phyloP scores from a whole-genome alignment of 805 yeast genomes.

The Zygosaccharomyces bailii region DNA sequence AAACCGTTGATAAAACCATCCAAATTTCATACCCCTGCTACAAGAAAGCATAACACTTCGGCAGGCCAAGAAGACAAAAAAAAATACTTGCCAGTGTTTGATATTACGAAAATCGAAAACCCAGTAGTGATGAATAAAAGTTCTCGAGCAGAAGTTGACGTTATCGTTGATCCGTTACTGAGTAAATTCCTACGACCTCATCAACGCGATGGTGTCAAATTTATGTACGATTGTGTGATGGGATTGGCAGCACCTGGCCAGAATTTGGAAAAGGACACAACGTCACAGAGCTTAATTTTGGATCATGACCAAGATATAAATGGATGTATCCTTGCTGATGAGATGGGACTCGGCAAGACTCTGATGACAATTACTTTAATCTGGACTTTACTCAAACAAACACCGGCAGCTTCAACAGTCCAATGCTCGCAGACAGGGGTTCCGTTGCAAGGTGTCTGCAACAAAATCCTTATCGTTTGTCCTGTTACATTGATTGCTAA shows the following conservation, averaged over 20 bases:
- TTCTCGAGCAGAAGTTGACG: slow-evolving; percentile 38
- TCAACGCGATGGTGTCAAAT: slow-evolving; percentile 79
- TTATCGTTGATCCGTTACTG: slow-evolving; percentile 59
- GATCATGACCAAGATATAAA: slow-evolving; percentile 31
- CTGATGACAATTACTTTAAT: slow-evolving; percentile 77
- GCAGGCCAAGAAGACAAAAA: slow-evolving; percentile 12
- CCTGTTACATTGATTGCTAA: slow-evolving; percentile 87
- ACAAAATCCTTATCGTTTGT: slow-evolving; percentile 74
- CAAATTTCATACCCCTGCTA: slow-evolving; percentile 15
- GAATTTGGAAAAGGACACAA: not conserved
- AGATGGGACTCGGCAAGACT: slow-evolving; percentile 95
- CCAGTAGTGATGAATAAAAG: slow-evolving; percentile 44
- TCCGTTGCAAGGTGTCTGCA: slow-evolving; percentile 37
- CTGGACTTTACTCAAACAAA: slow-evolving; percentile 77
- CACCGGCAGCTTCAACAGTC: slow-evolving; percentile 43
- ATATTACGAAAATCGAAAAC: slow-evolving; percentile 34
- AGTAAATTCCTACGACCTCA: slow-evolving; percentile 66
- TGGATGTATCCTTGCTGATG: slow-evolving; percentile 91
- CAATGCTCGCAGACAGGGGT: slow-evolving; percentile 38
- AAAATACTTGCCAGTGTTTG: slow-evolving; percentile 40
- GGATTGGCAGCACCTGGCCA: slow-evolving; percentile 53
- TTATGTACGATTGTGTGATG: slow-evolving; percentile 79
- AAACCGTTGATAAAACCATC: slow-evolving; percentile 17
- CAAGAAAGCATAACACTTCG: slow-evolving; percentile 3
- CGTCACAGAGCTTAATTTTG: slow-evolving; percentile 17